Conservation (phyloP, 2,329 filamentous ascomycete genomes). For the Hypoxylon sp. region DNA sequence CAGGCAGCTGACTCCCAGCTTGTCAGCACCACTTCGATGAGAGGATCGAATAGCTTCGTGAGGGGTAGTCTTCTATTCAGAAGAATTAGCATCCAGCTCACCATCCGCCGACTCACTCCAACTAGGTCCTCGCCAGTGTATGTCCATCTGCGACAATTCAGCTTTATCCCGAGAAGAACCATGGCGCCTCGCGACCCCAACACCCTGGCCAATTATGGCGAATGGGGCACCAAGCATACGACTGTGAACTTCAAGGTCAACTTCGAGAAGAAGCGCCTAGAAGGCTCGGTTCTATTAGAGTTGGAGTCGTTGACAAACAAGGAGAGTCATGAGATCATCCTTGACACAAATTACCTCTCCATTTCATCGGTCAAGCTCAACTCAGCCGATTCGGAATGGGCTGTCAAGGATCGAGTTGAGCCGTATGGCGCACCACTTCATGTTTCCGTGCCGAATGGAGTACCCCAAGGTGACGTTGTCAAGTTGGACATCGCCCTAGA, state of each 20-base stretch:
- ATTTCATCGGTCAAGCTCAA: slow-evolving; percentile 80
- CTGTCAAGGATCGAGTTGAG: slow-evolving; percentile 76
- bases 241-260: slow-evolving; percentile 85
- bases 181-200: slow-evolving; percentile 80
- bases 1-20: slow-evolving; percentile 31
- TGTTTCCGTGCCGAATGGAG: slow-evolving; percentile 71
- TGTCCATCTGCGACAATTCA: slow-evolving; percentile 43
- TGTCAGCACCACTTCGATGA: slow-evolving; percentile 43
- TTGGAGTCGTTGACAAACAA: slow-evolving; percentile 83
- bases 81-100: slow-evolving; percentile 51
- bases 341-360: slow-evolving; percentile 89
- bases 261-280: slow-evolving; percentile 83
- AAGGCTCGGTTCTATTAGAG: slow-evolving; percentile 81
- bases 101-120: slow-evolving; percentile 46
- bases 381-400: slow-evolving; percentile 75
- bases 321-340: slow-evolving; percentile 81
- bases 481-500: slow-evolving; percentile 77
- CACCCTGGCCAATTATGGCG: slow-evolving; percentile 91
- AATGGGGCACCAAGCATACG: slow-evolving; percentile 88
- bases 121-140: slow-evolving; percentile 44
- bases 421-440: slow-evolving; percentile 82
- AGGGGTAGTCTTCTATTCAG: slow-evolving; percentile 52
- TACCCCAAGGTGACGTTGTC: slow-evolving; percentile 67
- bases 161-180: slow-evolving; percentile 42
- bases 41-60: slow-evolving; percentile 48